These are phyloP conservation scores for Fusarium tuaranense DNA, from an alignment of 2,329 filamentous ascomycete genomes.

Conservation along the genomic window DNA sequence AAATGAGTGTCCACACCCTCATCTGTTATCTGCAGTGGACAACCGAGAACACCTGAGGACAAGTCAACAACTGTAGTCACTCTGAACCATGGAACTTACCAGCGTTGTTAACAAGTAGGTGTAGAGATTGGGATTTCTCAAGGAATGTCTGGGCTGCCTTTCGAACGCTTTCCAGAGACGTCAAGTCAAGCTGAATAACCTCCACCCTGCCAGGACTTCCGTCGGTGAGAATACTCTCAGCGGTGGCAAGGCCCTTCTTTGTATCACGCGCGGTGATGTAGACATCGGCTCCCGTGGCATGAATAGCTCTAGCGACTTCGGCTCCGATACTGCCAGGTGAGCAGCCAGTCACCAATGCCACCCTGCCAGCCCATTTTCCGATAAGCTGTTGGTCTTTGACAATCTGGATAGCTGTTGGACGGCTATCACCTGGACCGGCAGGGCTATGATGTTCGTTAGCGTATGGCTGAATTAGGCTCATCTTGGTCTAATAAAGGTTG, in stretches of 20 bases:
- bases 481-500: not conserved
- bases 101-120: not conserved
- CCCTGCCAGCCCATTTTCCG: not conserved
- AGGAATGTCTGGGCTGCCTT: not conserved
- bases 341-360: constrained; percentile 7
- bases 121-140: not conserved
- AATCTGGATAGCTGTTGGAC: constrained; percentile 3
- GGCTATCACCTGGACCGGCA: not conserved
- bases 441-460: not conserved
- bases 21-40: not conserved
- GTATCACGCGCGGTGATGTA: not conserved
- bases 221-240: not conserved
- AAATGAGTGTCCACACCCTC: constrained; percentile 3
- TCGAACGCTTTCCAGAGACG: constrained; percentile 1
- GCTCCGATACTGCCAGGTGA: constrained; percentile 2
- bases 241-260: not conserved
- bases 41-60: not conserved
- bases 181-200: not conserved
- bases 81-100: not conserved
- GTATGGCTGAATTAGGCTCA: not conserved
- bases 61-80: not conserved
- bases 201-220: not conserved
- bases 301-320: not conserved
- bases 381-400: not conserved
- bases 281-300: not conserved